Evolutionary conservation across 2,329 filamentous ascomycete species (phyloP), one percentile per base, ranked within the genome.

Genomic region (Fusarium dimerum): DNA sequence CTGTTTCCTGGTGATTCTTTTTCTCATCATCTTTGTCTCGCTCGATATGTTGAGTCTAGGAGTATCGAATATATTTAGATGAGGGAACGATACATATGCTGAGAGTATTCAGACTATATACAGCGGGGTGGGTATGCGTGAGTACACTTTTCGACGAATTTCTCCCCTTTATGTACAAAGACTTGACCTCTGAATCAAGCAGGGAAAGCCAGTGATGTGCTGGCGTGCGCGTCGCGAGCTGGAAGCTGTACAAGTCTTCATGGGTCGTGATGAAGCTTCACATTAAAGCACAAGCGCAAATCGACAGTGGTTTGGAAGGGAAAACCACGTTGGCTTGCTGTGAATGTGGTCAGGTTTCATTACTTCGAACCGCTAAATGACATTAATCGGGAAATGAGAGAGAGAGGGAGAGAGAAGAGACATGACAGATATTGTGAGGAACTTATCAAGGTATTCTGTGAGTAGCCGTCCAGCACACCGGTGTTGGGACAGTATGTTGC

Each of bases 1-100:
- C 49, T 77, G 73, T 64, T 77, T 81, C 34, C 59, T 63, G 16
- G 59, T 64, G 39, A 69, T 36, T 34, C 53, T 62, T 47, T 64
- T 52, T 7, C 30, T 40, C 30, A 38, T 32, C 65, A 65, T 68
- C 40, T 41, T 41, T 16, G 40, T 41, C 15, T 41, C 10, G 16
- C 40, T 41, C 10, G 10, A 6, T 17, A 16, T 40, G 38, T n/a
- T 40, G 32, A 30, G 10, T 20, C 16, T 17, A 42, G 17, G n/a
- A 6, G 36, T 39, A 26, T 42, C 20, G 20, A 30, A 12, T 40
- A 26, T 17, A 17, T 17, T 38, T 20, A 15, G 6, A 15, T 48
- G 8, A 9, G 16, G 32, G 20, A 30, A 20, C 8, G 29, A 16
- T 48, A 32, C n/a, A n/a, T 34, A 26, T 26, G 7, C 20, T 26